A percentile compares a stretch with the other conserved stretches of the same genome.
Conservation (phyloP, 2,329 filamentous ascomycete genomes). For the Ascocoryne sarcoides region DNA sequence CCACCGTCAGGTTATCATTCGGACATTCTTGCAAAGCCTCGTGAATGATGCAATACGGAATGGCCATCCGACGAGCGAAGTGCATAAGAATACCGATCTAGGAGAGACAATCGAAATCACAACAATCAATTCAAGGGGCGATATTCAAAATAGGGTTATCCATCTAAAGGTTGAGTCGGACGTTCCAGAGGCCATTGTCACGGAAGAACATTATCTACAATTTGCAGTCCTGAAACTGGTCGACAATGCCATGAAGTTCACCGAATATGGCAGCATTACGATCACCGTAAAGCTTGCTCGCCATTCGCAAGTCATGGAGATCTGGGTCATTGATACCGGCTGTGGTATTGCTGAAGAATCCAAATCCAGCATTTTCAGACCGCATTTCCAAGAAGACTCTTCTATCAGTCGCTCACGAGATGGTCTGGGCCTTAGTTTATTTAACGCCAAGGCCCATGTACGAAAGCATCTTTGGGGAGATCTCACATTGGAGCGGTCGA, state of each 20-base stretch:
- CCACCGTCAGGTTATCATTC: slow-evolving; percentile 20
- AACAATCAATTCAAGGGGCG: slow-evolving; percentile 20
- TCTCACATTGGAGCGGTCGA: slow-evolving; percentile 53
- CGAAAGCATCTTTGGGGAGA: slow-evolving; percentile 58
- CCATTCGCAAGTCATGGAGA: slow-evolving; percentile 45
- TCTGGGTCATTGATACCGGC: slow-evolving; percentile 57
- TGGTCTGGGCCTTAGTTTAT: slow-evolving; percentile 57
- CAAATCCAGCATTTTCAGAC: slow-evolving; percentile 57
- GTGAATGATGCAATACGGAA: slow-evolving; percentile 21
- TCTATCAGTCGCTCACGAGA: slow-evolving; percentile 60
- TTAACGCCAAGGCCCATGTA: slow-evolving; percentile 65
- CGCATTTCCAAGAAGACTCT: slow-evolving; percentile 60
- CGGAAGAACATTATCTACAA: slow-evolving; percentile 41
- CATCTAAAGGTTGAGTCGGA: slow-evolving; percentile 30
- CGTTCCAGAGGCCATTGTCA: slow-evolving; percentile 43
- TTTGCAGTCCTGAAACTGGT: slow-evolving; percentile 34
- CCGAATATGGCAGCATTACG: slow-evolving; percentile 52
- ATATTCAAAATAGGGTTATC: slow-evolving; percentile 28
- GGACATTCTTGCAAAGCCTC: slow-evolving; percentile 23
- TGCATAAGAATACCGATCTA: slow-evolving; percentile 18
- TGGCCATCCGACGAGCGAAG: slow-evolving; percentile 20
- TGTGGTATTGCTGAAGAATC: slow-evolving; percentile 60
- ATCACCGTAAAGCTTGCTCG: slow-evolving; percentile 48
- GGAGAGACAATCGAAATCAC: slow-evolving; percentile 25
- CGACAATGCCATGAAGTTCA: slow-evolving; percentile 63